Conservation (phyloP, 2,329 filamentous ascomycete genomes). For the Microsporum canis region DNA sequence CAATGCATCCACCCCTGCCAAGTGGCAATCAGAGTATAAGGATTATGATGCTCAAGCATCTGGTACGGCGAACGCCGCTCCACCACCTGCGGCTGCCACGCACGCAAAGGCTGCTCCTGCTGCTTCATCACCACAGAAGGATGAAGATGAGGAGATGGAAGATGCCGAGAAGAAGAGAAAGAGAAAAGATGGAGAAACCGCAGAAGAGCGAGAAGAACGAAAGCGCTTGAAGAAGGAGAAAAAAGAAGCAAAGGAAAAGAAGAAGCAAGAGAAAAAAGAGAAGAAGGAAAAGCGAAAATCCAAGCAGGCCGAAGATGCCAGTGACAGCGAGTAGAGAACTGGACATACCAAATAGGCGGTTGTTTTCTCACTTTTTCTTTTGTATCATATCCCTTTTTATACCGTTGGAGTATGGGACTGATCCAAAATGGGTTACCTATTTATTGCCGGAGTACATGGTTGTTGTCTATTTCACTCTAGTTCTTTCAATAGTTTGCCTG, state of each 20-base stretch:
- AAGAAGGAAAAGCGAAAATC: slow-evolving; percentile 43
- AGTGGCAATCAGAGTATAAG: slow-evolving; percentile 88
- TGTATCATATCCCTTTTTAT: slow-evolving; percentile 30
- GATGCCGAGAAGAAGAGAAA: slow-evolving; percentile 43
- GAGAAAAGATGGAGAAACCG: slow-evolving; percentile 46
- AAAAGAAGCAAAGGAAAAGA: slow-evolving; percentile 55
- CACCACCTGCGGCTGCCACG: slow-evolving; percentile 28
- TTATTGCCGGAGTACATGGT: slow-evolving; percentile 1
- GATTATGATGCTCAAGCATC: slow-evolving; percentile 54
- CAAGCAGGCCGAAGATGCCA: slow-evolving; percentile 57
- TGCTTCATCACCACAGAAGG: slow-evolving; percentile 19
- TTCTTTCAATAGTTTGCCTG: background rate
- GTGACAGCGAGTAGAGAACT: slow-evolving; percentile 28
- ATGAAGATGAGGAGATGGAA: slow-evolving; percentile 27
- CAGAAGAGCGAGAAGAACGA: slow-evolving; percentile 38
- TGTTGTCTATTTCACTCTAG: background rate
- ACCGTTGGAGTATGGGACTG: slow-evolving; percentile 7
- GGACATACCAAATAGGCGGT: slow-evolving; percentile 19
- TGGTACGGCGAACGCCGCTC: slow-evolving; percentile 10
- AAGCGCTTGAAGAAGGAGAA: slow-evolving; percentile 45
- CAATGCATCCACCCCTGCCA: slow-evolving; percentile 85
- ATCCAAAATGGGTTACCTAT: background rate
- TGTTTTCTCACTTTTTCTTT: slow-evolving; percentile 19
- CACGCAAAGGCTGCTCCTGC: slow-evolving; percentile 34
- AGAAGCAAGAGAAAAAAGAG: slow-evolving; percentile 52